Evolutionary conservation across 2,329 filamentous ascomycete genomes (phyloP).

Genomic region (Claviceps citrina): DNA sequence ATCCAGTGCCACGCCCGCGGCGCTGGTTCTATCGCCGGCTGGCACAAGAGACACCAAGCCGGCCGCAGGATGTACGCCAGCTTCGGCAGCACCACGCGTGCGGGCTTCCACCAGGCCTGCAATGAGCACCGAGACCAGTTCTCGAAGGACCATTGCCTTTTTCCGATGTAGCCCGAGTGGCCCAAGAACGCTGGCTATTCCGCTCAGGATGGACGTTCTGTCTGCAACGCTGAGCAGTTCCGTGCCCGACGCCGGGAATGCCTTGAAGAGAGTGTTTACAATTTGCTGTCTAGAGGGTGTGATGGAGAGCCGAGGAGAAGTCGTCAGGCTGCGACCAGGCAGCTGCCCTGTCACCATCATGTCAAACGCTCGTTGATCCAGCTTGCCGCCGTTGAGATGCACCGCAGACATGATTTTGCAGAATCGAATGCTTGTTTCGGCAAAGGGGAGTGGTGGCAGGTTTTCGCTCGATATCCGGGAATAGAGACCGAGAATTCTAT

Average conservation of each 20-base stretch:
- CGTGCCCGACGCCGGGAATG: slow-evolving; percentile 51
- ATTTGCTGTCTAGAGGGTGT: slow-evolving; percentile 47
- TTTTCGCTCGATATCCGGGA: slow-evolving; percentile 54
- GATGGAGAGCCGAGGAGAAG: slow-evolving; percentile 40
- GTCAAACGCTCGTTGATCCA: slow-evolving; percentile 45
- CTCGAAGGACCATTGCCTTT: slow-evolving; percentile 77
- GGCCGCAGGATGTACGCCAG: slow-evolving; percentile 86
- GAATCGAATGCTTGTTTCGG: slow-evolving; percentile 59
- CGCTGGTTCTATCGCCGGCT: slow-evolving; percentile 31
- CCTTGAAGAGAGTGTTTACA: slow-evolving; percentile 48
- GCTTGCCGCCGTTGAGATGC: slow-evolving; percentile 46
- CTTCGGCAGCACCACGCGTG: slow-evolving; percentile 86
- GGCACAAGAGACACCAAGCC: slow-evolving; percentile 60
- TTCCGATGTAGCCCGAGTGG: slow-evolving; percentile 70
- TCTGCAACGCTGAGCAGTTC: slow-evolving; percentile 60
- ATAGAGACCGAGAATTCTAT: slow-evolving; percentile 61
- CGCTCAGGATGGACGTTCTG: slow-evolving; percentile 63
- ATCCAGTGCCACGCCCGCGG: slow-evolving; percentile 38
- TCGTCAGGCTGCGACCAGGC: slow-evolving; percentile 32
- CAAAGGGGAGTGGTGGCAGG: slow-evolving; percentile 53
- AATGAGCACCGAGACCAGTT: slow-evolving; percentile 70
- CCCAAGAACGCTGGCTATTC: slow-evolving; percentile 74
- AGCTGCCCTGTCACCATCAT: slow-evolving; percentile 50
- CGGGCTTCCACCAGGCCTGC: slow-evolving; percentile 78
- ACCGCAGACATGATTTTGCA: slow-evolving; percentile 54